These are phyloP conservation scores for Periconia sp. DNA, from an alignment of 2,329 filamentous ascomycete genomes.

Conservation along the genomic window DNA sequence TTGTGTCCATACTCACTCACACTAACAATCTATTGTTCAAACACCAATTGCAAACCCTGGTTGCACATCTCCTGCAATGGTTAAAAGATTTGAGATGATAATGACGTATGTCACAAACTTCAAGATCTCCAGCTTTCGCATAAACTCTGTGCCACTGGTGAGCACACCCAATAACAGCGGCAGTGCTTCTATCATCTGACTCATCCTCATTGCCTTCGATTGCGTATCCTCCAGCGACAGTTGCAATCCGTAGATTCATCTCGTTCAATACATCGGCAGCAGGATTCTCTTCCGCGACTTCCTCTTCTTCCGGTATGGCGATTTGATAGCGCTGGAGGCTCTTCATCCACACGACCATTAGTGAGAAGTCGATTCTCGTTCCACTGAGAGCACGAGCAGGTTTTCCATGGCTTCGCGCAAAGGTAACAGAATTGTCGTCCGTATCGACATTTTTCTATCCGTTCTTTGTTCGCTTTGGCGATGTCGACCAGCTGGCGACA, in stretches of 20 bases:
- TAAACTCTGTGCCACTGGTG: constrained; percentile 1
- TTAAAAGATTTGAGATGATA: constrained; percentile 11
- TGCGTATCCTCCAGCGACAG: constrained; percentile 14
- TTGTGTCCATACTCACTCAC: too few species aligned
- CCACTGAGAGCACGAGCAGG: constrained; percentile 13
- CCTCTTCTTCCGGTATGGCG: constrained; percentile 18
- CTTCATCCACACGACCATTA: constrained; percentile 1
- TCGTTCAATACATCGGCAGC: constrained; percentile 9
- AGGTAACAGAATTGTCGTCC: constrained; percentile 70
- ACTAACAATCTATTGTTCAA: constrained; percentile 12
- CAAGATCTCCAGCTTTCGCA: too few species aligned
- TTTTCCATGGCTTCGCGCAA: constrained; percentile 53
- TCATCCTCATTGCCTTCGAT: constrained; percentile 10
- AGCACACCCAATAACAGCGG: constrained; percentile 4
- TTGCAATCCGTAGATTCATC: constrained; percentile 14
- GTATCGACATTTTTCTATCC: constrained; percentile 46
- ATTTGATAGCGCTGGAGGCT: constrained; percentile 4
- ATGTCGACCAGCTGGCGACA: too few species aligned
- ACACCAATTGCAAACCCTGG: constrained; percentile 12
- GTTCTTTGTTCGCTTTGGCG: too few species aligned
- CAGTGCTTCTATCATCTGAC: background rate
- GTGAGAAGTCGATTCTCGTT: constrained; percentile 12
- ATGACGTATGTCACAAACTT: constrained; percentile 5
- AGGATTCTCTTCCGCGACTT: constrained; percentile 13
- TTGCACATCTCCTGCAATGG: constrained; percentile 6